phyloP scores from a whole-genome alignment of 768 basidiomycete species.

The Leccinum barrowsii region DNA sequence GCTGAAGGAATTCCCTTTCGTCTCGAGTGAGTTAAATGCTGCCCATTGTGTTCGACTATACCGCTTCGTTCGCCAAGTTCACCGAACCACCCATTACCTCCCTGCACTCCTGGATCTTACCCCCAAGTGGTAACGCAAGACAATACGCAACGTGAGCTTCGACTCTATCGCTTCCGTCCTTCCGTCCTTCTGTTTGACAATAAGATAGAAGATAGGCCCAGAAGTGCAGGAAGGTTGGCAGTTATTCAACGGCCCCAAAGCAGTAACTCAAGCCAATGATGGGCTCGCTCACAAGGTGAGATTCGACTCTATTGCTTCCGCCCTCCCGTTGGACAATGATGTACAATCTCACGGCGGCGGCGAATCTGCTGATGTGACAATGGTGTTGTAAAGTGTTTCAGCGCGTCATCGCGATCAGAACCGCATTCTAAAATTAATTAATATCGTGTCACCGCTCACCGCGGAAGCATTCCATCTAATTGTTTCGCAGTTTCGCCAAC shows the following conservation, averaged over 20 bases:
- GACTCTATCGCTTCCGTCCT: not conserved
- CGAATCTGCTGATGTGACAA: no score
- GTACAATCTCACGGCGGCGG: no score
- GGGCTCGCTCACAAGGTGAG: no score
- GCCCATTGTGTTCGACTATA: not conserved
- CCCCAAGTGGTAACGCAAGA: slow-evolving; percentile 9
- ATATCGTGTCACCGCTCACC: not conserved
- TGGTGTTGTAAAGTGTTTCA: not conserved
- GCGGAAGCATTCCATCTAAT: not conserved
- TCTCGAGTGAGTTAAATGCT: not conserved
- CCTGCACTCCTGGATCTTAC: not conserved
- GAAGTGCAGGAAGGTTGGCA: no score
- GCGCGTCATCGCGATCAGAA: not conserved
- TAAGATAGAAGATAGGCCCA: slow-evolving; percentile 1
- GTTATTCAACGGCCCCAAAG: no score
- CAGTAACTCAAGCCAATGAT: no score
- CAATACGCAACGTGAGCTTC: slow-evolving; percentile 15
- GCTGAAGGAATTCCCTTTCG: not conserved
- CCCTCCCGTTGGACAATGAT: no score
- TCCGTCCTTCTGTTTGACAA: slow-evolving; percentile 12
- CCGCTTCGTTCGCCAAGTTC: not conserved
- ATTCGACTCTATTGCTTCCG: no score
- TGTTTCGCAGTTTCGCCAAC: not conserved
- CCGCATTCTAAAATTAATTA: no score
- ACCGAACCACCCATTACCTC: not conserved